Evolutionary conservation across 192 early-diverging fungal genomes (phyloP), one percentile per base, ranked within the genome.

Genomic region (Backusella australiensis): DNA sequence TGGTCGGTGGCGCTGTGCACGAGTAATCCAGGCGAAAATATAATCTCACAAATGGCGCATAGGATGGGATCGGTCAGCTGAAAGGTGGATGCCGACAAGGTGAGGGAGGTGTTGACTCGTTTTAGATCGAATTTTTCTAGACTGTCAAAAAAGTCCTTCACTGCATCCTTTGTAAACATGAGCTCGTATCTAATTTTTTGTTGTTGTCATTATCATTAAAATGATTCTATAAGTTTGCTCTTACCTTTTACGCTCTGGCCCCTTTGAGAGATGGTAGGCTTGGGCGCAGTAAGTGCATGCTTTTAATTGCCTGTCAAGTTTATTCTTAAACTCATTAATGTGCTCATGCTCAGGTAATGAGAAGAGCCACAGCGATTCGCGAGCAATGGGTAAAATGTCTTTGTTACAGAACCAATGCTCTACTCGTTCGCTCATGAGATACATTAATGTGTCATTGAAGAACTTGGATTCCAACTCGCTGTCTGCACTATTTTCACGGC

Each of bases 401-500:
- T 72, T 29, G 5, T 17, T 42, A 49, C 81, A 82, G 77, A 77
- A 82, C 81, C 81, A 82, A 63, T 82, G 81, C 39, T 78, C 74
- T 6, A 71, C n/a, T 32, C 15, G 21, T 70, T 69, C 66, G 3
- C 42, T 67, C 36, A 82, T 34, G 7, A 82, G 59, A 63, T 76
- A 82, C 15, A 44, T 59, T 32, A 82, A 56, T n/a, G 75, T 42
- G 1, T 69, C 67, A 66, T 79, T 79, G 29, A 90, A 81, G 79
- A 81, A 87, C 80, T 87, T 71, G 34, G 59, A 74, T 44, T 81
- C 79, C 19, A 69, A n/a, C 11, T 67, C 75, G 53, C 21, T 59
- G 23, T 59, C 53, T 26, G 53, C 9, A 12, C 11, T 59, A 11
- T 59, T 59, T 59, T 59, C 21, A 26, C 53, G 53, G 21, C 53